A percentile compares a stretch with the other conserved stretches of the same genome.
These are phyloP conservation scores for Tuber microsphaerosporum DNA, from an alignment of 495 filamentous ascomycete species.

Conservation along the genomic window DNA sequence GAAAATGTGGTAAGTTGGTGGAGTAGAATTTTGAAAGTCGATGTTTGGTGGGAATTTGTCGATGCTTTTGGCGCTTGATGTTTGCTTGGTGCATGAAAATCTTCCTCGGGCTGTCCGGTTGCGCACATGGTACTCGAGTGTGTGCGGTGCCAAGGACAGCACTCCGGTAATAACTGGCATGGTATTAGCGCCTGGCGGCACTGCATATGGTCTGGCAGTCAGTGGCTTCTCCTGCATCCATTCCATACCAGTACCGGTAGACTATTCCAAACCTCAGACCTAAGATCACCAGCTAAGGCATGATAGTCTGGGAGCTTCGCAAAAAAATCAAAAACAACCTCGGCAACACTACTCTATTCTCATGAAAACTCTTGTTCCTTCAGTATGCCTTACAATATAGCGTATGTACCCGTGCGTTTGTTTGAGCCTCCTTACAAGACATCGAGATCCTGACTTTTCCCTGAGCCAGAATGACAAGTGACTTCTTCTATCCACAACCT, in stretches of 20 bases:
- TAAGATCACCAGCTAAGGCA: background rate
- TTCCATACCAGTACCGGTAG: background rate
- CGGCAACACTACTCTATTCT: background rate
- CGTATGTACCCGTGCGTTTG: constrained; percentile 47
- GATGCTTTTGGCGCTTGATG: background rate
- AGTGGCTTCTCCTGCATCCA: background rate
- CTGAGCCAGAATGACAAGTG: constrained; percentile 80
- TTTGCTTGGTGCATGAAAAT: background rate
- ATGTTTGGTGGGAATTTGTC: background rate
- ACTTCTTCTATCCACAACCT: constrained; percentile 98
- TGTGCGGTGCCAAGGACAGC: background rate
- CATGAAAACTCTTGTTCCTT: background rate
- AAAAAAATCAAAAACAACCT: background rate
- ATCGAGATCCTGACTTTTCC: constrained; percentile 25
- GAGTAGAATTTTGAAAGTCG: background rate
- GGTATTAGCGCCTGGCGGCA: no score
- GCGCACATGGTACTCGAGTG: background rate
- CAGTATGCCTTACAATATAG: constrained; percentile 66
- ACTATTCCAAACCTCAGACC: background rate
- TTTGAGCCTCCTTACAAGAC: background rate
- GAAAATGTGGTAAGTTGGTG: background rate
- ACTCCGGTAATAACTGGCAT: background rate
- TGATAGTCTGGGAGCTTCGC: background rate
- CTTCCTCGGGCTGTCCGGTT: background rate
- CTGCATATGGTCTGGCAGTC: background rate